These are phyloP conservation scores for Cytospora piceae DNA, from an alignment of 2,329 filamentous ascomycete species.

Conservation along the genomic window DNA sequence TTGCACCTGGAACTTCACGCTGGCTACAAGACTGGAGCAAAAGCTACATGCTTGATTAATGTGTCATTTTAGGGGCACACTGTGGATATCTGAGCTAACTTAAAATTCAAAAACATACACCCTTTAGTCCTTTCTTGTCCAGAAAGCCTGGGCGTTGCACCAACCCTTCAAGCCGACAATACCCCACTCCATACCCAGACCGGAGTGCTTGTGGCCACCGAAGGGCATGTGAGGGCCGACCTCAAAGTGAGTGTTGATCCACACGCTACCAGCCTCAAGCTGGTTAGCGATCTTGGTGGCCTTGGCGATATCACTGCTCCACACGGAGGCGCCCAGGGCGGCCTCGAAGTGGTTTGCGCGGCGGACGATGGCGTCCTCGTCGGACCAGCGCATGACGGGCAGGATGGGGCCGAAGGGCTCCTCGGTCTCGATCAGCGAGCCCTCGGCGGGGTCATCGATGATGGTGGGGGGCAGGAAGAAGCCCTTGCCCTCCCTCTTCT, in stretches of 20 bases:
- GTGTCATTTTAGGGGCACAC: not conserved
- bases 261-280: slow-evolving; percentile 57
- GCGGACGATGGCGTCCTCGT: slow-evolving; percentile 49
- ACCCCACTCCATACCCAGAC: slow-evolving; percentile 52
- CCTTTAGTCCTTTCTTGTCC: slow-evolving; percentile 22
- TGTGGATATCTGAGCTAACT: not conserved
- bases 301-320: slow-evolving; percentile 49
- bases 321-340: slow-evolving; percentile 58
- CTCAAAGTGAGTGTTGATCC: slow-evolving; percentile 52
- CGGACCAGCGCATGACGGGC: slow-evolving; percentile 47
- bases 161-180: slow-evolving; percentile 43
- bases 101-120: not conserved
- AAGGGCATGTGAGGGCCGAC: slow-evolving; percentile 45
- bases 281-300: slow-evolving; percentile 50
- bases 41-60: not conserved
- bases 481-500: slow-evolving; percentile 40
- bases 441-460: slow-evolving; percentile 60
- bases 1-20: not conserved
- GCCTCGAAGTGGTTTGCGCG: slow-evolving; percentile 52
- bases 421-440: slow-evolving; percentile 57
- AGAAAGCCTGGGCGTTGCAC: slow-evolving; percentile 36
- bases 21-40: not conserved
- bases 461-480: slow-evolving; percentile 63
- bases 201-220: slow-evolving; percentile 55
- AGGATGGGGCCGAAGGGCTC: slow-evolving; percentile 55